Percentiles rank a stretch among this genome's conserved stretches.
These are phyloP conservation scores for Ogataea glucozyma DNA, from an alignment of 805 yeast species.

Conservation along the genomic window DNA sequence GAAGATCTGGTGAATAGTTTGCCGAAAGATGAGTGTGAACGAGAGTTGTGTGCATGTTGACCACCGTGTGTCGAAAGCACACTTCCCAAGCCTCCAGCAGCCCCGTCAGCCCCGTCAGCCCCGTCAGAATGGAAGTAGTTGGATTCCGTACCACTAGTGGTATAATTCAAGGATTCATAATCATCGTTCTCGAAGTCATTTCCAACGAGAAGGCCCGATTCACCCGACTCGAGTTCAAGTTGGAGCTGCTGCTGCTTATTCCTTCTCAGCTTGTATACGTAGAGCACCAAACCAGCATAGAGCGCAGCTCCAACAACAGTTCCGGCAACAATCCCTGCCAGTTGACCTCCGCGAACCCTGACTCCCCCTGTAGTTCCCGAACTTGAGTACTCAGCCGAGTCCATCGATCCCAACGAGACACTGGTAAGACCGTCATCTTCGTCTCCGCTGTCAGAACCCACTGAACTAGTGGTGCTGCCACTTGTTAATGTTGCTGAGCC, in stretches of 20 bases:
- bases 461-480: conserved; percentile 13
- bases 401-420: conserved; percentile 31
- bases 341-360: conserved; percentile 34
- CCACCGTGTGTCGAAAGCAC: conserved; percentile 13
- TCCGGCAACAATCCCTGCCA: conserved; percentile 82
- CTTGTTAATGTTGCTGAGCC: conserved; percentile 14
- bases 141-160: conserved; percentile 1
- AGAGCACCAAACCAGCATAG: conserved; percentile 61
- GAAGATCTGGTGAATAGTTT: conserved; percentile 18
- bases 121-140: not conserved
- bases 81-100: conserved; percentile 1
- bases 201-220: conserved; percentile 13
- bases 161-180: conserved; percentile 3
- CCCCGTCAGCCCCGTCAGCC: too few relatives aligned
- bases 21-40: conserved; percentile 19
- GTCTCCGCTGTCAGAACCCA: conserved; percentile 5
- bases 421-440: conserved; percentile 9
- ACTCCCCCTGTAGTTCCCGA: conserved; percentile 14
- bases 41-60: conserved; percentile 14
- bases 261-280: conserved; percentile 49
- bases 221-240: conserved; percentile 12
- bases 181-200: conserved; percentile 8
- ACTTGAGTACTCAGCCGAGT: conserved; percentile 13
- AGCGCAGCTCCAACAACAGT: conserved; percentile 74
- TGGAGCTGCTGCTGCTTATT: conserved; percentile 18